A percentile compares a stretch with the other conserved stretches of the same genome.
phyloP scores from a whole-genome alignment of 441 rosid genomes.

The Erodium moschatum region DNA sequence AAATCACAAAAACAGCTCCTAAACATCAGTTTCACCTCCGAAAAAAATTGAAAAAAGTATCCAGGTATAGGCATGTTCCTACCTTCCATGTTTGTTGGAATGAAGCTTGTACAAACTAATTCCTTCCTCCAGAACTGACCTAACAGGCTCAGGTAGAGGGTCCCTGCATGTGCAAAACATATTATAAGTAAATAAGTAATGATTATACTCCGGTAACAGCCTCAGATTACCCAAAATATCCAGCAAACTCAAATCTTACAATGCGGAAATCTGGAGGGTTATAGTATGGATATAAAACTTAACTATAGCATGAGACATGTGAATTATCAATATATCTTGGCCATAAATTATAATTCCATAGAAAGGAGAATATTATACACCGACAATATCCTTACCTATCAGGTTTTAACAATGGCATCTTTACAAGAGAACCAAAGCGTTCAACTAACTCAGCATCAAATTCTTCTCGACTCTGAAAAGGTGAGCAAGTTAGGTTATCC shows the following conservation, averaged over 20 bases:
- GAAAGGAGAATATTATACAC: slow-evolving; percentile 6
- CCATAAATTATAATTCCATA: neutral
- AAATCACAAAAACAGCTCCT: neutral
- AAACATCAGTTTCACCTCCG: neutral
- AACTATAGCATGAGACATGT: neutral
- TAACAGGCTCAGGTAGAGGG: slow-evolving; percentile 65
- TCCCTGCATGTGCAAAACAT: slow-evolving; percentile 40
- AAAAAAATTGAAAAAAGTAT: neutral
- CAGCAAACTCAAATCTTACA: neutral
- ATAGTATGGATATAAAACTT: neutral
- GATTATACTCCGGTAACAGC: neutral
- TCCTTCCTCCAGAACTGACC: slow-evolving; percentile 70
- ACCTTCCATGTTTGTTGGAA: slow-evolving; percentile 73
- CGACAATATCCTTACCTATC: slow-evolving; percentile 44
- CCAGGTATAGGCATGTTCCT: slow-evolving; percentile 12
- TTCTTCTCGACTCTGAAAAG: slow-evolving; percentile 60
- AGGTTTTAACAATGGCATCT: slow-evolving; percentile 79
- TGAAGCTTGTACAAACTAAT: slow-evolving; percentile 66
- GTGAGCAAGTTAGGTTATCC: slow-evolving; percentile 9
- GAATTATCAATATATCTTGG: neutral
- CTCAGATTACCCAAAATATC: neutral
- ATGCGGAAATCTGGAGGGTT: neutral
- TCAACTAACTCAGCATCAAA: slow-evolving; percentile 82
- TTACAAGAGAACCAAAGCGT: slow-evolving; percentile 78
- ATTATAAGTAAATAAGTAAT: neutral